phyloP scores from a whole-genome alignment of 306 rosid species.

The Rubus idaeus region DNA sequence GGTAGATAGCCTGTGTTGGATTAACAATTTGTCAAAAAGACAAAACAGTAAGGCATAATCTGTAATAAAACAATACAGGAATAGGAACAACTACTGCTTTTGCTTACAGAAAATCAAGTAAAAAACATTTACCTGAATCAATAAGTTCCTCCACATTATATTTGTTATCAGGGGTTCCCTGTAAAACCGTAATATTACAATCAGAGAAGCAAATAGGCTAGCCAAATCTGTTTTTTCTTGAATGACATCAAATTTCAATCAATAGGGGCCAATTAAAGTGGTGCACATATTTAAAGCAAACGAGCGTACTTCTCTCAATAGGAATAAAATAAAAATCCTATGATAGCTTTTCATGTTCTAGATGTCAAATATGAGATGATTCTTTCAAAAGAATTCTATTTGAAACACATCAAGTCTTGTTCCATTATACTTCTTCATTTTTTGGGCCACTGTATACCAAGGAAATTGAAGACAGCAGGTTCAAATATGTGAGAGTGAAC shows the following conservation, averaged over 20 bases:
- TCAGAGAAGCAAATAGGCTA: conserved; percentile 3
- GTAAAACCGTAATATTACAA: conserved; percentile 24
- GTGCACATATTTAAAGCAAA: background rate
- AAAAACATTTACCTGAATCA: conserved; percentile 61
- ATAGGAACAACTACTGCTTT: background rate
- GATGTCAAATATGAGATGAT: too few relatives aligned
- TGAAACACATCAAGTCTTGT: too few relatives aligned
- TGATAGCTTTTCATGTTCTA: too few relatives aligned
- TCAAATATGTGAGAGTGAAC: too few relatives aligned
- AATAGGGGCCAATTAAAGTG: background rate
- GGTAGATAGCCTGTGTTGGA: conserved; percentile 69
- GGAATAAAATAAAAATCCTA: background rate
- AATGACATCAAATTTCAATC: background rate
- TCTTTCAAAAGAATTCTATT: too few relatives aligned
- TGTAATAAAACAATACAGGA: background rate
- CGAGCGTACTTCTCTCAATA: background rate
- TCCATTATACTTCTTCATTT: too few relatives aligned
- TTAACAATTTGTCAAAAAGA: background rate
- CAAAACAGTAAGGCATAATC: background rate
- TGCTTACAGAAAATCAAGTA: too few relatives aligned
- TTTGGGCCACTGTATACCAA: too few relatives aligned
- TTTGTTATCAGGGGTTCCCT: conserved; percentile 93
- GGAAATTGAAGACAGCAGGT: too few relatives aligned
- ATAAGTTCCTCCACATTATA: conserved; percentile 93
- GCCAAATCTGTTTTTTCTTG: background rate